Evolutionary conservation across 2,329 filamentous ascomycete genomes (phyloP), one percentile per base, ranked within the genome.

Genomic region (Trichophyton equinum): DNA sequence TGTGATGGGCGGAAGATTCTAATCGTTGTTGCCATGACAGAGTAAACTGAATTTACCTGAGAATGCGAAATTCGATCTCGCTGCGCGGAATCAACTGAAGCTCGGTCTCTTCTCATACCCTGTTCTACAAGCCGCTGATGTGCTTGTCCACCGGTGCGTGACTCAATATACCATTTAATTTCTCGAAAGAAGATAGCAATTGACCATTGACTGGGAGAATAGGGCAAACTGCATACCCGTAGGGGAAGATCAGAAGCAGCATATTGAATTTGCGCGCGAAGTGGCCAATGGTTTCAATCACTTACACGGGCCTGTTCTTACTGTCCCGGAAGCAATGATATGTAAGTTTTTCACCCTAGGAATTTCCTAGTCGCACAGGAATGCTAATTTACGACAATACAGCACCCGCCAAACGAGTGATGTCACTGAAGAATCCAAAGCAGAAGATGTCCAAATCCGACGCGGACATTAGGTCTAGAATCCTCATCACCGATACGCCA

Each of bases 381-480:
- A 42, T 55, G 57, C n/a, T 61, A 47, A 61, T 30, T 11, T 20
- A 44, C 13, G 22, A 38, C n/a, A 25, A 30, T 46, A 6, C 9
- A 89, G 86, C 86, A n/a, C 85, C 88, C 3, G 83, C 88, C 1
- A 89, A 87, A 68, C 85, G 92, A 63, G 82, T 99, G 64, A 97
- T 96, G 91, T 95, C 91, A 18, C 82, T 99, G 22, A 84, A 82
- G 58, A 78, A 89, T 9, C 92, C 94, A 0, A 76, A 73, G 0
- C 79, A 82, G 59, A 99, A 99, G 72, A 99, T 99, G 94, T 96
- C 91, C 61, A 99, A 99, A 74, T 96, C 91, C 0, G 81, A 90
- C 67, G 70, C 79, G 0, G 83, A 88, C 66, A 79, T 82, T 2
- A 82, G 81, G 57, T 95, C 90, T 6, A 82, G 90, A 18, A 95